A percentile compares a stretch with the other conserved stretches of the same genome.
Conservation (phyloP, 495 filamentous ascomycete species). For the Staphylotrichum tortipilum region DNA sequence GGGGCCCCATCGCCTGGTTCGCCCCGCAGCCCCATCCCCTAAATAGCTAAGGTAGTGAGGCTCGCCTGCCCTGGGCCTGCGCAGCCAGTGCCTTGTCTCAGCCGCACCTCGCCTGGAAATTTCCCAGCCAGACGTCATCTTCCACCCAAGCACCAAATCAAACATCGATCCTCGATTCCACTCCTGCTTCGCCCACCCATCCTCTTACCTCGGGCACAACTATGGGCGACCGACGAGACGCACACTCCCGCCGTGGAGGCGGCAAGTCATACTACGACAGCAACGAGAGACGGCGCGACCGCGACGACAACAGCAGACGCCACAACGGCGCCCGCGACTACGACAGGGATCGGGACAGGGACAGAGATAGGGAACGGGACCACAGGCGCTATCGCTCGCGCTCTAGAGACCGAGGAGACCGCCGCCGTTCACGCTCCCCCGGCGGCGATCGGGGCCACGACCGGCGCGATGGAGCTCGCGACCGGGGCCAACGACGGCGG, state of each 20-base stretch:
- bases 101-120: constrained; percentile 14
- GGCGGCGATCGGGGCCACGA: constrained; percentile 33
- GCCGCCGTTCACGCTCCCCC: constrained; percentile 24
- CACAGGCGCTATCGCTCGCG: constrained; percentile 31
- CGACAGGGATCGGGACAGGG: constrained; percentile 27
- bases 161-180: too few species aligned
- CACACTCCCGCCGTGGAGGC: constrained; percentile 20
- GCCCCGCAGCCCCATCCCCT: background rate
- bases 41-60: background rate
- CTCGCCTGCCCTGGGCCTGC: too few species aligned
- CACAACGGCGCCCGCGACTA: constrained; percentile 22
- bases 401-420: constrained; percentile 31
- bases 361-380: constrained; percentile 26
- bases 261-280: constrained; percentile 17
- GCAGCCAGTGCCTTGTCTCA: constrained; percentile 13
- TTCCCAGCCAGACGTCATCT: constrained; percentile 15
- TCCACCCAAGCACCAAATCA: too few species aligned
- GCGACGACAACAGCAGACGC: constrained; percentile 25
- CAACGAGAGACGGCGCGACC: constrained; percentile 14
- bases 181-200: background rate
- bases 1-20: too few species aligned
- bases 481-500: constrained; percentile 13
- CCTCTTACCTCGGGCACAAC: background rate
- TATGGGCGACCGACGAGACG: constrained; percentile 22
- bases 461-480: constrained; percentile 12